Conservation (phyloP, 2,329 filamentous ascomycete species). For the Ciborinia camelliae region DNA sequence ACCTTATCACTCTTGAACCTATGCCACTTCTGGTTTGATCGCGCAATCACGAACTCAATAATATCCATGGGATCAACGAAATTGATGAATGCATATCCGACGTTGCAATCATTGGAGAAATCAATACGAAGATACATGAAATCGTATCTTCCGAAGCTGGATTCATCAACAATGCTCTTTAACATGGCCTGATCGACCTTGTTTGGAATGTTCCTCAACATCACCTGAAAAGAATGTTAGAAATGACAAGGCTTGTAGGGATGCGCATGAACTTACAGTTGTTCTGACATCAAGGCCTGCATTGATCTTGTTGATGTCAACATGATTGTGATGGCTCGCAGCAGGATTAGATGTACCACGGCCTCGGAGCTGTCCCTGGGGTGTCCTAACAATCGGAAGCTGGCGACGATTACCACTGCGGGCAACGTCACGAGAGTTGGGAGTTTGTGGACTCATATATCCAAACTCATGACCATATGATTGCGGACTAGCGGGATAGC, state of each 20-base stretch:
- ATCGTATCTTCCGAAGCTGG: slow-evolving; percentile 79
- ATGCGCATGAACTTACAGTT: slow-evolving; percentile 52
- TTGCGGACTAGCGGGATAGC: slow-evolving; percentile 6
- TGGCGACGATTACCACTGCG: slow-evolving; percentile 34
- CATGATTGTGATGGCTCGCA: slow-evolving; percentile 56
- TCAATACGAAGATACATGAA: slow-evolving; percentile 95
- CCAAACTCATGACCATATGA: slow-evolving; percentile 13
- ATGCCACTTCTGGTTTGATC: slow-evolving; percentile 71
- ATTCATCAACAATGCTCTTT: slow-evolving; percentile 75
- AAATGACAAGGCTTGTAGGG: slow-evolving; percentile 8
- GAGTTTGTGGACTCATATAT: slow-evolving; percentile 19
- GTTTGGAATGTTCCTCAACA: slow-evolving; percentile 94
- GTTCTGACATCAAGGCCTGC: slow-evolving; percentile 71
- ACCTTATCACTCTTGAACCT: slow-evolving; percentile 81
- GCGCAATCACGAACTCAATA: slow-evolving; percentile 68
- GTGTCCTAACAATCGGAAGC: slow-evolving; percentile 40
- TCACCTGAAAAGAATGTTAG: slow-evolving; percentile 56
- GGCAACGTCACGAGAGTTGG: slow-evolving; percentile 18
- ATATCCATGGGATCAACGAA: slow-evolving; percentile 79
- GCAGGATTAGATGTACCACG: slow-evolving; percentile 41
- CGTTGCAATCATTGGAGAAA: slow-evolving; percentile 80
- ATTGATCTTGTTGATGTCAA: slow-evolving; percentile 58
- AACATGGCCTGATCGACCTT: slow-evolving; percentile 76
- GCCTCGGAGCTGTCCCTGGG: slow-evolving; percentile 39
- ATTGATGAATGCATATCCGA: slow-evolving; percentile 97